phyloP scores from a whole-genome alignment of 345 rosid species.

The Euphorbia lathyris region DNA sequence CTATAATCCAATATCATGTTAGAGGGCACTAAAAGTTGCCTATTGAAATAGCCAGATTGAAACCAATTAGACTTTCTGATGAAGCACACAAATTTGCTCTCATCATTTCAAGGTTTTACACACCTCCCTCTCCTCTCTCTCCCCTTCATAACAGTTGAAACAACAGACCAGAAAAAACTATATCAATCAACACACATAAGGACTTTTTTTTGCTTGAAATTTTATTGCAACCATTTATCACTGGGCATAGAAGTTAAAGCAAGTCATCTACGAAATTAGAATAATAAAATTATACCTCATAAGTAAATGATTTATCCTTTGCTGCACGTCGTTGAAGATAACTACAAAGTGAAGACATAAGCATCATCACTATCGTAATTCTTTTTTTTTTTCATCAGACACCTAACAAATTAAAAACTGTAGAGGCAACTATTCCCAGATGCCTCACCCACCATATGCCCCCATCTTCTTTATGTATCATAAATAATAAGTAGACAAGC shows the following conservation, averaged over 20 bases:
- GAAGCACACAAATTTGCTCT: background rate
- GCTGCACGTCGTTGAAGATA: constrained; percentile 75
- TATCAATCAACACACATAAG: background rate
- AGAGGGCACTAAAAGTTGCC: background rate
- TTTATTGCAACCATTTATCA: constrained; percentile 1
- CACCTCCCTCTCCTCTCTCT: background rate
- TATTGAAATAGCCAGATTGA: background rate
- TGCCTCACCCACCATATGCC: background rate
- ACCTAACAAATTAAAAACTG: constrained; percentile 6
- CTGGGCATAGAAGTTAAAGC: background rate
- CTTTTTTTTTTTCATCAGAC: background rate
- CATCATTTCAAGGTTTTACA: background rate
- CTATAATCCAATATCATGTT: background rate
- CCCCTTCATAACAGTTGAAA: background rate
- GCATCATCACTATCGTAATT: constrained; percentile 7
- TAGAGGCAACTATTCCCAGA: constrained; percentile 7
- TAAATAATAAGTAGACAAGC: background rate
- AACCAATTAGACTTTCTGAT: background rate
- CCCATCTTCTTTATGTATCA: background rate
- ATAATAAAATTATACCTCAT: constrained; percentile 56
- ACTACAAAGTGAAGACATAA: constrained; percentile 46
- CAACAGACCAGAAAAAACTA: background rate
- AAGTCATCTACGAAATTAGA: constrained; percentile 6
- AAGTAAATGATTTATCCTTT: constrained; percentile 80
- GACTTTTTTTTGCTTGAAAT: background rate